Evolutionary conservation across 345 rosid species (phyloP).

Genomic region (Populus pruinosa): DNA sequence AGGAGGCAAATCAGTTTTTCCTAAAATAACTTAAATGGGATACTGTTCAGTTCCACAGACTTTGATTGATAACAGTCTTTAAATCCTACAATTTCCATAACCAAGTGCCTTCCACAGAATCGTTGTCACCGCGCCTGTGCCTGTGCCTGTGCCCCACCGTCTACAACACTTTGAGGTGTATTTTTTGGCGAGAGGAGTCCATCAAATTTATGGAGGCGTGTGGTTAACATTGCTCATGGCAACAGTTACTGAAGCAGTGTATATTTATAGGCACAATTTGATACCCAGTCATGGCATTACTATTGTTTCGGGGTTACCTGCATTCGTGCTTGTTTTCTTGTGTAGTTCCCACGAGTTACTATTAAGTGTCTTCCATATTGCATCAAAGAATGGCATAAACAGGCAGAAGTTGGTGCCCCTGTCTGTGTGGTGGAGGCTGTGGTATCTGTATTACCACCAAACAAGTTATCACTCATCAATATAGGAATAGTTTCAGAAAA

Average conservation of each 20-base stretch:
- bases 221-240: not conserved
- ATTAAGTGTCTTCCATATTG: conserved; percentile 67
- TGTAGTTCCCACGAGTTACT: conserved; percentile 71
- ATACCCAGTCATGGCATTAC: not conserved
- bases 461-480: not conserved
- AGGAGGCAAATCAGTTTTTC: not conserved
- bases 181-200: not conserved
- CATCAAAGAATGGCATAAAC: conserved; percentile 91
- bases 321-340: conserved; percentile 37
- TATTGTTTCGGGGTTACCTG: conserved; percentile 39
- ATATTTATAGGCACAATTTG: not conserved
- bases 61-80: not conserved
- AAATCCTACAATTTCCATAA: not conserved
- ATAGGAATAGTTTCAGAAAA: not conserved
- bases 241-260: not conserved
- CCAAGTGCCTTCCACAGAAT: not conserved
- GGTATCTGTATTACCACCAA: conserved; percentile 50
- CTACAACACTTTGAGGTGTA: not conserved
- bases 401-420: conserved; percentile 85
- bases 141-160: not conserved
- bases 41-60: too few species aligned
- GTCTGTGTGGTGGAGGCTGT: conserved; percentile 76
- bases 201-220: not conserved
- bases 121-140: not conserved
- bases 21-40: not conserved